Conservation (phyloP, 148 eudicot species). For the Spergularia bocconei region DNA sequence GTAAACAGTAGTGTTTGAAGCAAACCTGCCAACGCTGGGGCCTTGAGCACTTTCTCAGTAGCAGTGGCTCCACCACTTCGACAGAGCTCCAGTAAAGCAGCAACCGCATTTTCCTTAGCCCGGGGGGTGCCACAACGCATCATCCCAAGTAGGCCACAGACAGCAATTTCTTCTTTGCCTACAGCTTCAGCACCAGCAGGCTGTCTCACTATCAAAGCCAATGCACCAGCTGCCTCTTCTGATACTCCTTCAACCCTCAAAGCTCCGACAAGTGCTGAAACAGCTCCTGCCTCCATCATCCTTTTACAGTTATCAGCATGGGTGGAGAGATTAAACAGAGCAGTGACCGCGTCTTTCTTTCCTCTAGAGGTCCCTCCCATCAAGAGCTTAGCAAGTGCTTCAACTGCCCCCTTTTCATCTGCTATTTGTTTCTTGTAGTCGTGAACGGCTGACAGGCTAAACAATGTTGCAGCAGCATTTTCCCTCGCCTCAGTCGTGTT, state of each 20-base stretch:
- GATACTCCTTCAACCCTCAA: slow-evolving; percentile 57
- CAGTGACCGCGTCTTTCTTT: slow-evolving; percentile 85
- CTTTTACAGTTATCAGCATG: slow-evolving; percentile 50
- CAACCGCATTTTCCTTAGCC: slow-evolving; percentile 90
- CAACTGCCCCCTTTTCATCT: slow-evolving; percentile 59
- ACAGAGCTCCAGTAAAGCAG: slow-evolving; percentile 79
- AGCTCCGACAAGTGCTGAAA: slow-evolving; percentile 53
- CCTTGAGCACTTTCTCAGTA: slow-evolving; percentile 59
- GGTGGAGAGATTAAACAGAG: slow-evolving; percentile 70
- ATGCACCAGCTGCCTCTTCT: slow-evolving; percentile 83
- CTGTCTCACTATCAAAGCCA: slow-evolving; percentile 73
- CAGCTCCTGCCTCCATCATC: slow-evolving; percentile 65
- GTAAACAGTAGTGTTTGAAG: slow-evolving; percentile 69
- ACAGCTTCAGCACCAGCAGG: slow-evolving; percentile 73
- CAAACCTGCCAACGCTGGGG: slow-evolving; percentile 62
- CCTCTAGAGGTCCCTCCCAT: slow-evolving; percentile 72
- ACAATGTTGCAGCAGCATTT: slow-evolving; percentile 89
- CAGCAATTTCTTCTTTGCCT: slow-evolving; percentile 58
- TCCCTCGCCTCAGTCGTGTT: slow-evolving; percentile 76
- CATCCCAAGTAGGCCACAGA: slow-evolving; percentile 59
- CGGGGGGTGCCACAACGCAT: slow-evolving; percentile 77
- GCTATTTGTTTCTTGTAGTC: slow-evolving; percentile 73
- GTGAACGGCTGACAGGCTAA: slow-evolving; percentile 88
- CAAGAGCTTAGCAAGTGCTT: slow-evolving; percentile 54
- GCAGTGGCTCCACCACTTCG: slow-evolving; percentile 65